Evolutionary conservation across 345 rosid genomes (phyloP), one percentile per base, ranked within the genome.

Genomic region (Populus simonii): DNA sequence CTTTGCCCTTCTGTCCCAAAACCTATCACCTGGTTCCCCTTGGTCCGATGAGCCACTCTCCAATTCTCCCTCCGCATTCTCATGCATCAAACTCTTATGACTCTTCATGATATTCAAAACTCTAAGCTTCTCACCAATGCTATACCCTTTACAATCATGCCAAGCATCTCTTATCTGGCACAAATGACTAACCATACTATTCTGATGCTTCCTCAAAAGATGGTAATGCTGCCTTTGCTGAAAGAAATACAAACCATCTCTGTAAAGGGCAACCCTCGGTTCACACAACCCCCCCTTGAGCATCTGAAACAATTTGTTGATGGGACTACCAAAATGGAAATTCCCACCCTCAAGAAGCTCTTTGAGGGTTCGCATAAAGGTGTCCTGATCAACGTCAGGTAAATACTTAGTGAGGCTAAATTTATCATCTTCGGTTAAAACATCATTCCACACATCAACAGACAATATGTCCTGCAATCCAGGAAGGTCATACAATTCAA

Each of bases 391-490:
- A 90, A 89, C 83, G 70, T 94, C 98, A 23, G 98, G 99, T 3
- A 96, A 84, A 81, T 86, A 89, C 82, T 79, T 89, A 0, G 97
- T 73, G 31, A 96, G 96, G 51, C 89, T 81, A 66, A 90, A 83
- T 77, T 91, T 88, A 71, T 96, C 99, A 33, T 92, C 98, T 62
- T 96, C 98, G 77, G 88, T 88, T 53, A 96, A 84, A 78, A 84
- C 81, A 68, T 92, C 97, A 76, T 96, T 96, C 99, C 99, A 96
- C 76, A 90, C 98, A 85, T 94, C 94, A 81, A 91, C 89, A 80
- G 99, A 89, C 78, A 96, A 86, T 72, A 96, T 87, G 82, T 85
- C 92, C 80, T 89, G 93, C 65, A 96, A 83, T 67, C 83, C 89
- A 7, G 88, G 75, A 74, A 96, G 97, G 88, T 94, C 98, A 78